Evolutionary conservation across 495 filamentous ascomycete genomes (phyloP).

Genomic region (Trichocladium antarcticum): DNA sequence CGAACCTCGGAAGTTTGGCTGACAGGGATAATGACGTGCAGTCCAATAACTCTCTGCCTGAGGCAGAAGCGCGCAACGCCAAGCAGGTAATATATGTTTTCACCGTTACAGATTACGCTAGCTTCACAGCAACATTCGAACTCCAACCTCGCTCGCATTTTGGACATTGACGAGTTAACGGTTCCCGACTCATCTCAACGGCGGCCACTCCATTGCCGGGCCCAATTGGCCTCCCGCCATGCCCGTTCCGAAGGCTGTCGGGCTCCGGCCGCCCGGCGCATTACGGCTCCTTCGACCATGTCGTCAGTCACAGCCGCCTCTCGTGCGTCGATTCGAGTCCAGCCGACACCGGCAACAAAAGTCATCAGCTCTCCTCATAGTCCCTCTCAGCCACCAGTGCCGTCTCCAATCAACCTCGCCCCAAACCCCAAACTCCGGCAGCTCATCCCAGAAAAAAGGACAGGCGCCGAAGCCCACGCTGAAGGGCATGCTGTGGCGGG

Average conservation of each 20-base stretch:
- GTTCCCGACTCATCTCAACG: too few species aligned
- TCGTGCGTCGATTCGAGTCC: slow-evolving; percentile 1
- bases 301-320: not conserved
- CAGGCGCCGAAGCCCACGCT: slow-evolving; percentile 16
- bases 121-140: not conserved
- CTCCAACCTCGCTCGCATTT: not conserved
- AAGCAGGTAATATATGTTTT: not conserved
- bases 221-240: slow-evolving; percentile 2
- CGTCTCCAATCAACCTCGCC: slow-evolving; percentile 16
- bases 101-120: too few species aligned
- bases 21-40: slow-evolving; percentile 16
- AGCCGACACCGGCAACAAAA: not conserved
- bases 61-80: not conserved
- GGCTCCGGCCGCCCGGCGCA: not conserved
- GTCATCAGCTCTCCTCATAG: not conserved
- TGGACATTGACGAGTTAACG: not conserved
- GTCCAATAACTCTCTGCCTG: not conserved
- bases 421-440: not conserved
- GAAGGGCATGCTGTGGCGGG: slow-evolving; percentile 5
- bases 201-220: not conserved
- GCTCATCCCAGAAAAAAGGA: slow-evolving; percentile 8
- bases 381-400: not conserved
- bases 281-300: not conserved
- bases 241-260: slow-evolving; percentile 3
- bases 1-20: slow-evolving; percentile 13